Conservation (phyloP, 2,329 filamentous ascomycete genomes). For the Gliomastix tumulicola region DNA sequence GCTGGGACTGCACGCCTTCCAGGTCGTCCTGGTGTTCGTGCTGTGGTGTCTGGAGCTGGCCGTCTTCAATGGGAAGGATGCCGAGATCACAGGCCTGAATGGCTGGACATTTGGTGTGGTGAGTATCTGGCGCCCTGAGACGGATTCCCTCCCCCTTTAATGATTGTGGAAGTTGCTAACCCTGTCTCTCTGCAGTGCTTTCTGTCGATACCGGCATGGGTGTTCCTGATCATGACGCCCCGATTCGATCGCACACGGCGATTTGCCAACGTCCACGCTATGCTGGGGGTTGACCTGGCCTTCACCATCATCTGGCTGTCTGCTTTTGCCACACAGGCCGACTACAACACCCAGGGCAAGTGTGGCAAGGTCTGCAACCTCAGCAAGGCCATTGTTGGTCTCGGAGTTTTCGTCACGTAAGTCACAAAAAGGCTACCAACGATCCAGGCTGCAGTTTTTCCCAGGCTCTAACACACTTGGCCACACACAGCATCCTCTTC, state of each 20-base stretch:
- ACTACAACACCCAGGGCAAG: slow-evolving; percentile 49
- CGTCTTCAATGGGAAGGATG: slow-evolving; percentile 42
- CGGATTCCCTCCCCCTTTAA: neutral
- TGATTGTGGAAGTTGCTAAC: neutral
- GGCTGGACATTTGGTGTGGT: slow-evolving; percentile 61
- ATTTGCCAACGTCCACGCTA: slow-evolving; percentile 54
- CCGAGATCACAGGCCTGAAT: slow-evolving; percentile 48
- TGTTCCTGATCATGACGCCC: slow-evolving; percentile 59
- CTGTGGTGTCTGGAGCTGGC: slow-evolving; percentile 54
- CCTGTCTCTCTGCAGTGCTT: slow-evolving; percentile 44
- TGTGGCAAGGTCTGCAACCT: slow-evolving; percentile 51
- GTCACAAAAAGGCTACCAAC: too few relatives aligned
- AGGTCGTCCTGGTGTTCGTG: slow-evolving; percentile 47
- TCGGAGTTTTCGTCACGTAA: slow-evolving; percentile 58
- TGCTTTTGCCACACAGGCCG: slow-evolving; percentile 58
- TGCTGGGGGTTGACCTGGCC: slow-evolving; percentile 50
- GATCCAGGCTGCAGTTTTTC: too few relatives aligned
- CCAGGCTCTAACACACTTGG: too few relatives aligned
- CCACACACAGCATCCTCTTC: slow-evolving; percentile 45
- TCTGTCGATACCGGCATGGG: slow-evolving; percentile 54
- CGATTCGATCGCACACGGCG: slow-evolving; percentile 55
- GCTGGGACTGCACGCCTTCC: slow-evolving; percentile 47
- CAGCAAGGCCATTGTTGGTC: slow-evolving; percentile 56
- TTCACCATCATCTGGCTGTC: slow-evolving; percentile 59
- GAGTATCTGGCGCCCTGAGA: too few relatives aligned